Conservation (phyloP, 345 rosid species). For the Excoecaria cochinchinensis region DNA sequence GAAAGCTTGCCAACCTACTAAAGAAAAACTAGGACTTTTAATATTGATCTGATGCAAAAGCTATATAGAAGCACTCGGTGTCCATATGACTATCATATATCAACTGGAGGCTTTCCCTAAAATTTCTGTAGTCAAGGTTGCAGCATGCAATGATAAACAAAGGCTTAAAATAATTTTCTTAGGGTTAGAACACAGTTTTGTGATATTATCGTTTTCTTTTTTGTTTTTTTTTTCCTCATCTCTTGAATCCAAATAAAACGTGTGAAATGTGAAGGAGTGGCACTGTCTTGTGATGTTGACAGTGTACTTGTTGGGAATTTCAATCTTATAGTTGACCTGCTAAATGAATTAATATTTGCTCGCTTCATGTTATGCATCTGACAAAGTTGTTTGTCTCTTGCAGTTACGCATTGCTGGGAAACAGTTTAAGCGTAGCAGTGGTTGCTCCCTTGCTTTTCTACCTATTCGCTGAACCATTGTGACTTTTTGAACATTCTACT, state of each 20-base stretch:
- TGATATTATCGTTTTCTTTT: no score
- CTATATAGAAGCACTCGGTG: not conserved
- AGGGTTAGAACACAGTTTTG: not conserved
- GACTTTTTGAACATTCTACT: slow-evolving; percentile 14
- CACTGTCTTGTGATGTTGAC: not conserved
- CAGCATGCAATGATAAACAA: not conserved
- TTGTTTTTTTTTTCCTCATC: not conserved
- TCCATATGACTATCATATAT: not conserved
- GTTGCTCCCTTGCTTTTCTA: slow-evolving; percentile 78
- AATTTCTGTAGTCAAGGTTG: not conserved
- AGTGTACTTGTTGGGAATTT: not conserved
- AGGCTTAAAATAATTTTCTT: not conserved
- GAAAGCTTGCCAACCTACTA: not conserved
- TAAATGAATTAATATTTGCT: not conserved
- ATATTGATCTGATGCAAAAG: not conserved
- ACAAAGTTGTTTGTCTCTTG: slow-evolving; percentile 16
- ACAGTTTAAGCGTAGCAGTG: slow-evolving; percentile 86
- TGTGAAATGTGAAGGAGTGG: not conserved
- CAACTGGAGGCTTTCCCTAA: not conserved
- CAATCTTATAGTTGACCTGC: not conserved
- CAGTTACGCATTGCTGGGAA: slow-evolving; percentile 92
- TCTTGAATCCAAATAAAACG: not conserved
- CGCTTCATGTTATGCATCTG: not conserved
- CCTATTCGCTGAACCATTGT: slow-evolving; percentile 49
- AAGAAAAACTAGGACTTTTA: not conserved